These are phyloP conservation scores for Acrodontium crateriforme DNA, from an alignment of 2,329 filamentous ascomycete species.

Conservation along the genomic window DNA sequence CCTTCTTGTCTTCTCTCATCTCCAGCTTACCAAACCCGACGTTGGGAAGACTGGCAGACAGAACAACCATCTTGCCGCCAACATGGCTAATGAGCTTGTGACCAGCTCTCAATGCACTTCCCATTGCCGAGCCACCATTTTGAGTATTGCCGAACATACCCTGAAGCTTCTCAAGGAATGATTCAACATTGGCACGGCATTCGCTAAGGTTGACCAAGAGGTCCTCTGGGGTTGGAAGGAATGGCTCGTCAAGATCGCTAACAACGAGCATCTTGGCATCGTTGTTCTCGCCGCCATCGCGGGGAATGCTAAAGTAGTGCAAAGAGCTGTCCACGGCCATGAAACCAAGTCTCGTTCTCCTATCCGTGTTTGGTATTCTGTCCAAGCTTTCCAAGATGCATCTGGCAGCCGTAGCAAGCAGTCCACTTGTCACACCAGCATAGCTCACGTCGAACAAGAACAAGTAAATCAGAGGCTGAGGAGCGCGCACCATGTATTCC, in stretches of 20 bases:
- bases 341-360: constrained; percentile 83
- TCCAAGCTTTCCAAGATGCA: constrained; percentile 92
- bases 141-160: constrained; percentile 95
- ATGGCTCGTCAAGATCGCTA: constrained; percentile 93
- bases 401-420: constrained; percentile 80
- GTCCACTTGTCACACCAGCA: constrained; percentile 73
- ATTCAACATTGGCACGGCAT: constrained; percentile 80
- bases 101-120: constrained; percentile 77
- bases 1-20: constrained; percentile 90
- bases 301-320: constrained; percentile 90
- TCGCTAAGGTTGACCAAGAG: constrained; percentile 80
- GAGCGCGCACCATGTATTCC: constrained; percentile 98
- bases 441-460: constrained; percentile 95
- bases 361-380: constrained; percentile 94
- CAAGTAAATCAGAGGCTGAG: constrained; percentile 86
- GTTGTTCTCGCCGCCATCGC: constrained; percentile 69
- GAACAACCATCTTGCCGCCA: constrained; percentile 85
- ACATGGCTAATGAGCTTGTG: constrained; percentile 92
- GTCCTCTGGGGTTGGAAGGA: constrained; percentile 85
- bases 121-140: constrained; percentile 83
- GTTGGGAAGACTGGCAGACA: constrained; percentile 83
- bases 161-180: constrained; percentile 78
- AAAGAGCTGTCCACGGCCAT: constrained; percentile 88
- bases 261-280: constrained; percentile 89
- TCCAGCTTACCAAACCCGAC: constrained; percentile 80